Percentiles rank a stretch among this genome's conserved stretches.
Evolutionary conservation across 768 basidiomycete species (phyloP).

Genomic region (Cantharellus cinnabarinus): DNA sequence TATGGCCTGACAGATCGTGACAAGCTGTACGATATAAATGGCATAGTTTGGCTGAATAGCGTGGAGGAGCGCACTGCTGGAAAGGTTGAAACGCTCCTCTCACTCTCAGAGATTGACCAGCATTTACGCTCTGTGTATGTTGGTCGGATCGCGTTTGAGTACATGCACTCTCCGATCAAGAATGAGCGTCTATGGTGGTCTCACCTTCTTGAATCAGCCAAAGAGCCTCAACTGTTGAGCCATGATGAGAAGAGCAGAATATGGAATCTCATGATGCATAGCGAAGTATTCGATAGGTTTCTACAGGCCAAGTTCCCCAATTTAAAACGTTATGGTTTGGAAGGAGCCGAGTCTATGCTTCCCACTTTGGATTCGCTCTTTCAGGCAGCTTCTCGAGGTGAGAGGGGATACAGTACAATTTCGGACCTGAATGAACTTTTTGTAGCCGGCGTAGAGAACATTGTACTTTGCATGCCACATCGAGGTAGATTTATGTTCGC

Average conservation of each 20-base stretch:
- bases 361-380: conserved; percentile 70
- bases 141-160: conserved; percentile 77
- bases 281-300: conserved; percentile 71
- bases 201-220: conserved; percentile 49
- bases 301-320: conserved; percentile 67
- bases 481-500: not conserved
- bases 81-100: conserved; percentile 30
- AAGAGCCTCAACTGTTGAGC: conserved; percentile 9
- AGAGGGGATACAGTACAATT: not conserved
- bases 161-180: conserved; percentile 74
- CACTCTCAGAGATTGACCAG: conserved; percentile 43
- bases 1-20: conserved; percentile 46
- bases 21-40: conserved; percentile 47
- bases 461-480: conserved; percentile 61
- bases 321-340: conserved; percentile 40
- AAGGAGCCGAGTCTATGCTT: conserved; percentile 88
- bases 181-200: conserved; percentile 81
- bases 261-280: conserved; percentile 45
- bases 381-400: conserved; percentile 38
- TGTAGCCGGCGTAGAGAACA: conserved; percentile 41
- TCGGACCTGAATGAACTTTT: no score
- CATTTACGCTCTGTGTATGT: conserved; percentile 62
- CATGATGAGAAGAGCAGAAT: conserved; percentile 31
- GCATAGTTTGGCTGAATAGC: conserved; percentile 46
- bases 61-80: conserved; percentile 14